Base-by-base conservation (phyloP, 169 alveolate genomes). In the Eimeria falciformis region DNA sequence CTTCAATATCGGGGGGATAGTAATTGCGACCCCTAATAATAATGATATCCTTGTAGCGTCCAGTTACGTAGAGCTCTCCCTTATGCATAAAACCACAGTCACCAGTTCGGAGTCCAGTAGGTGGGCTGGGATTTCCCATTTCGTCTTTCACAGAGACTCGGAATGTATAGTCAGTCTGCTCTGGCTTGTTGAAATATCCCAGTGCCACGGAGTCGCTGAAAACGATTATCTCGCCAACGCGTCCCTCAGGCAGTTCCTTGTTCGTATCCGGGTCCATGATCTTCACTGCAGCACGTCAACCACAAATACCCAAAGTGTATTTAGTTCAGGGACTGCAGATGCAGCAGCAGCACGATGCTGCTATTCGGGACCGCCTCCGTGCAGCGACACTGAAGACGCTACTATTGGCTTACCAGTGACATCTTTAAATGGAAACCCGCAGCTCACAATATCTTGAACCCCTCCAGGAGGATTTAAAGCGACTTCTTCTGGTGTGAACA, bases 1-100 rank as follows among this genome's bases (percentile, higher is more conserved):
- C 97, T 71, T 95, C 97, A 21, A 95, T 94, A 46, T 95, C 97
- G 58, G 95, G 95, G 12, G 97, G 97, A 82, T 90, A 95, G 84
- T 88, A 95, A 71, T 95, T 95, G 11, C 97, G 92, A 9, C 97
- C 97, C 23, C 96, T 71, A 55, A 95, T 92, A 50, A 95, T 94
- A 46, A 95, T 94, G 46, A 95, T 40, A 65, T 95, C 97, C 43
- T 95, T 95, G 68, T 94, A 93, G 40, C 97, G 94, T 9, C 96
- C 97, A 4, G 96, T 81, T 58, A 95, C 93, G 78, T 86, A 95
- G 11, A 95, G 91, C 94, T 94, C 93, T n/a, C 94, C 88, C 33
- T 95, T 66, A 85, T 86, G 56, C 88, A 94, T 65, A 81, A 95
- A 95, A 45, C 97, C 97, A 23, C 94, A 77, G 27, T 95, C 97